Evolutionary conservation across 176 grass and related monocot species (phyloP).

Genomic region (Oryza longistaminata): DNA sequence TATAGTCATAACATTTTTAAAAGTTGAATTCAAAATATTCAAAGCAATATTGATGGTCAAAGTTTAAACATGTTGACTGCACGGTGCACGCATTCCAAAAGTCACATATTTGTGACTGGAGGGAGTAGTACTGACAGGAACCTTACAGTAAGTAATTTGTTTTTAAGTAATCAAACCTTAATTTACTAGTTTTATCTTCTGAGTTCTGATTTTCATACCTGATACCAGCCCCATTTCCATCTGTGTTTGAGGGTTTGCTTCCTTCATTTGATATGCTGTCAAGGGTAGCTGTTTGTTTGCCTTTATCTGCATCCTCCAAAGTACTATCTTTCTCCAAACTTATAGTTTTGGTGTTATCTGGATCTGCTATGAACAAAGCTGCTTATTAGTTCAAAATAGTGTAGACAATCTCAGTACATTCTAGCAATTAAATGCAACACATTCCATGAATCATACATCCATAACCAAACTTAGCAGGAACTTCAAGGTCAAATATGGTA

Average conservation of each 20-base stretch:
- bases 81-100: no score
- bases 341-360: conserved; percentile 31
- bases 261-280: conserved; percentile 26
- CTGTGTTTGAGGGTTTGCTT: conserved; percentile 34
- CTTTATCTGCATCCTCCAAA: conserved; percentile 36
- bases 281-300: conserved; percentile 14
- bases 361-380: conserved; percentile 26
- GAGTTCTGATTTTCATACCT: conserved; percentile 47
- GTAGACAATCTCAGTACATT: conserved; percentile 18
- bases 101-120: no score
- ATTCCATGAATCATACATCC: neutral
- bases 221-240: conserved; percentile 24
- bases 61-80: no score
- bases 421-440: neutral
- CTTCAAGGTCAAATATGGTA: neutral
- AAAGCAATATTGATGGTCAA: no score
- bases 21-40: no score
- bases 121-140: neutral
- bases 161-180: conserved; percentile 25
- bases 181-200: conserved; percentile 47
- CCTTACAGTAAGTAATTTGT: neutral
- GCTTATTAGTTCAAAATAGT: conserved; percentile 15
- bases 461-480: conserved; percentile 1
- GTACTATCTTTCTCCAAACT: conserved; percentile 27
- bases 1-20: no score